Conservation (phyloP, 177 flowering plant species). For the Vitis hybrid region DNA sequence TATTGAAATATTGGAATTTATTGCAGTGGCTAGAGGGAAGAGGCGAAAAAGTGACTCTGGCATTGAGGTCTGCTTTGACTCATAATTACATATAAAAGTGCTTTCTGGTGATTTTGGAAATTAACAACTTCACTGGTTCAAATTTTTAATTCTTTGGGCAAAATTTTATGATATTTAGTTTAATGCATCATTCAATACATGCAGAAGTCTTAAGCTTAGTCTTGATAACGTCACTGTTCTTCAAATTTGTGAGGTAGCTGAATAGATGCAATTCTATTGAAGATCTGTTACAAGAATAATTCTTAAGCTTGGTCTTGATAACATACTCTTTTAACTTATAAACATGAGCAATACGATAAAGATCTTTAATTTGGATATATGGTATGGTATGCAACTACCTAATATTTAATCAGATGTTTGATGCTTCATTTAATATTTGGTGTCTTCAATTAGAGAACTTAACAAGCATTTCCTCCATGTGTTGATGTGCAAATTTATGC, state of each 20-base stretch:
- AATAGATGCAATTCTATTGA: background rate
- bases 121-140: background rate
- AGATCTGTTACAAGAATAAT: background rate
- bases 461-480: too few species aligned
- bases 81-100: background rate
- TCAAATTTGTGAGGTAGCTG: background rate
- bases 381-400: too few species aligned
- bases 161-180: background rate
- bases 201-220: background rate
- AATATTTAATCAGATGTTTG: too few species aligned
- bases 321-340: too few species aligned
- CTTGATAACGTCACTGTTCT: background rate
- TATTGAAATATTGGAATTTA: background rate
- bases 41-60: constrained; percentile 61
- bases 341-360: too few species aligned
- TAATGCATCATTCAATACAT: background rate
- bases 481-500: too few species aligned
- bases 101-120: background rate
- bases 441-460: too few species aligned
- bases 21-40: constrained; percentile 63
- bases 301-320: too few species aligned
- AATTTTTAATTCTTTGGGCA: background rate
- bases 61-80: constrained; percentile 43
- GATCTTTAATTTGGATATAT: too few species aligned
- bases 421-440: too few species aligned